Base-by-base conservation (phyloP, 1,284 basidiomycete species). In the Apiotrichum brassicae region DNA sequence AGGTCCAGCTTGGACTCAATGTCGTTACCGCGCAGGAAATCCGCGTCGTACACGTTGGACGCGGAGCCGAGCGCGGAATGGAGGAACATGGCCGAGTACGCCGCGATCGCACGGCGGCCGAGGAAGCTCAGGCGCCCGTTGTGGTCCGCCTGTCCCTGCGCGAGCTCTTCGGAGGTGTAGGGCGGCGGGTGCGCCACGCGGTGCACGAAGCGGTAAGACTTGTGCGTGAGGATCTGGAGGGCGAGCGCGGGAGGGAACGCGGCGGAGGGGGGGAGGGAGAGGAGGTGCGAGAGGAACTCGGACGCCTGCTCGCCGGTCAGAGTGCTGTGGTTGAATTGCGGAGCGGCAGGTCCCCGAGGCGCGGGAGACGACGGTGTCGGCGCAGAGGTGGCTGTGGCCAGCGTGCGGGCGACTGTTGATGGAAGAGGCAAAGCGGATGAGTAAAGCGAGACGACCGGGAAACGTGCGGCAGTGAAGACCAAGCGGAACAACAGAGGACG, bases 151-250 rank as follows among this genome's bases (percentile, higher is more conserved):
- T 50, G 50, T 30, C 34, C 24, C 38, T 49, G 47, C 18, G 48
- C 50, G 13, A 44, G 20, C 48, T 58, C 53, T 24, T 28, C 48
- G 26, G 46, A 45, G 25, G 38, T 50, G 45, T 51, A 49, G 3
- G 51, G 51, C 39, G 49, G 54, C 19, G 53, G 40, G 48, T 56
- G 51, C 16, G 51, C 38, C 32, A 68, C 49, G 22, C 61, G 55
- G 42, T 71, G 68, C 16, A 60, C 61, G 48, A 62, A 65, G 22
- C 66, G 63, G 52, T 66, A 74, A 35, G 64, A 67, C 64, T 73
- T 73, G 56, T 74, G 72, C 7, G 71, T 73, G 38, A 73, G 57
- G 46, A 69, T 66, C 49, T 72, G 70, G 23, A 74, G 62, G 8
- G 71, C 65, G 30, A 72, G 63, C 24, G 53, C 43, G 2, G 65